phyloP scores from a whole-genome alignment of 2,329 filamentous ascomycete species.

The Westerdykella sp. region DNA sequence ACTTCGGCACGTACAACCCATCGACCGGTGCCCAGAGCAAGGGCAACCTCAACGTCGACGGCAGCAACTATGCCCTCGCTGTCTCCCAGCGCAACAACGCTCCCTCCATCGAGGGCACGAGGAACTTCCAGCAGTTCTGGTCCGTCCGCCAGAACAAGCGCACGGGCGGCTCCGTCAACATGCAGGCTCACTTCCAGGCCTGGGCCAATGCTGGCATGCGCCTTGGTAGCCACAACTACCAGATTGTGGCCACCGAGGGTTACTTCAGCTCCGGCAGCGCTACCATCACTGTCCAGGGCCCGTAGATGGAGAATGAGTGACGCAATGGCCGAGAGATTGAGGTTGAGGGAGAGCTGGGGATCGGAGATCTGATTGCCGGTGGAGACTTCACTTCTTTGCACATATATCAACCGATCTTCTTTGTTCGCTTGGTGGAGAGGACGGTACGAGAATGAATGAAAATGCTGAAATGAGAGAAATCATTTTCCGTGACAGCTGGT shows the following conservation, averaged over 20 bases:
- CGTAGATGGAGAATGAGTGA: constrained; percentile 8
- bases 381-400: neutral
- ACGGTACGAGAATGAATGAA: no score
- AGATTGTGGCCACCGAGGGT: constrained; percentile 50
- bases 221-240: constrained; percentile 30
- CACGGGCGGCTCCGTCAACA: constrained; percentile 25
- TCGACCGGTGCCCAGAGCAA: constrained; percentile 39
- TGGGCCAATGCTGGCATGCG: constrained; percentile 29
- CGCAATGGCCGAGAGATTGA: neutral
- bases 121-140: constrained; percentile 51
- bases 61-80: constrained; percentile 28
- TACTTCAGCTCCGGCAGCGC: constrained; percentile 47
- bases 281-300: constrained; percentile 42
- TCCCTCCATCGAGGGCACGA: constrained; percentile 47
- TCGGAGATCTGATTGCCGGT: neutral
- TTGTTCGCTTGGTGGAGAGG: neutral
- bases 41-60: constrained; percentile 27
- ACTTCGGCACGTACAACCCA: constrained; percentile 48
- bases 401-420: neutral
- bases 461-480: no score
- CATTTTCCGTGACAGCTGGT: no score
- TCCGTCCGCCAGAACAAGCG: constrained; percentile 31
- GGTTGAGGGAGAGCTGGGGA: neutral
- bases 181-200: constrained; percentile 32
- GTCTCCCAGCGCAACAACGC: constrained; percentile 29